A percentile compares a stretch with the other conserved stretches of the same genome.
Evolutionary conservation across 768 basidiomycete species (phyloP).

Genomic region (Crepidotus variabilis): DNA sequence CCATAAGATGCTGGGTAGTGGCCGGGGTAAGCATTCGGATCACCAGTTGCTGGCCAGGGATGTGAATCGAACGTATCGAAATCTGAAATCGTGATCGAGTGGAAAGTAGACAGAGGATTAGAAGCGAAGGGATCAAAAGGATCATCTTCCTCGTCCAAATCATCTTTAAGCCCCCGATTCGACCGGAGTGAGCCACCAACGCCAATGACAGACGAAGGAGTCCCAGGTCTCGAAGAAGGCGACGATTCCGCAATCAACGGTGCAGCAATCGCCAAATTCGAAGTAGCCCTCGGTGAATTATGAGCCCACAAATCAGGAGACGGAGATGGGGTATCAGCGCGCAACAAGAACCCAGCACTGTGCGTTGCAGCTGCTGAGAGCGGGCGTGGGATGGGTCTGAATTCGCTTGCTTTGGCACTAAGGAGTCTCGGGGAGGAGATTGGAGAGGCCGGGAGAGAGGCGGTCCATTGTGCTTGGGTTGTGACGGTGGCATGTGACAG

Average conservation of each 20-base stretch:
- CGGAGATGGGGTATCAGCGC: constrained; percentile 43
- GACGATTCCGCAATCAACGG: constrained; percentile 77
- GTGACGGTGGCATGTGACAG: constrained; percentile 40
- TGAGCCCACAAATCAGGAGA: constrained; percentile 59
- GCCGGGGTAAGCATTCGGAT: constrained; percentile 33
- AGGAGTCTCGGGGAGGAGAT: constrained; percentile 81
- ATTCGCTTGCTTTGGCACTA: constrained; percentile 88
- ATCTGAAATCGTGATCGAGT: constrained; percentile 60
- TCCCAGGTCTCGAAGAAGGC: constrained; percentile 48
- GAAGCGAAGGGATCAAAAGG: constrained; percentile 77
- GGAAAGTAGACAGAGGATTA: constrained; percentile 51
- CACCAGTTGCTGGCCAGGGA: constrained; percentile 35
- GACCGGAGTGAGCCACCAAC: constrained; percentile 58
- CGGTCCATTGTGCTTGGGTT: constrained; percentile 65
- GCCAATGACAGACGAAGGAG: constrained; percentile 68
- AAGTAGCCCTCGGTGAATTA: constrained; percentile 60
- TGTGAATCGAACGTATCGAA: constrained; percentile 43
- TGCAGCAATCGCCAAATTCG: constrained; percentile 89
- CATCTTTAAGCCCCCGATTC: constrained; percentile 31
- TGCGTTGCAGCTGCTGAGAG: constrained; percentile 66
- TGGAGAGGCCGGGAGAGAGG: constrained; percentile 81
- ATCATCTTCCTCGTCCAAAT: constrained; percentile 68
- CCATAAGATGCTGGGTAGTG: constrained; percentile 18
- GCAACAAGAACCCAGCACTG: constrained; percentile 37
- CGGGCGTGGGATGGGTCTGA: constrained; percentile 80